These are phyloP conservation scores for Aphanomyces astaci DNA, from an alignment of 352 stramenopile genomes.

Conservation along the genomic window DNA sequence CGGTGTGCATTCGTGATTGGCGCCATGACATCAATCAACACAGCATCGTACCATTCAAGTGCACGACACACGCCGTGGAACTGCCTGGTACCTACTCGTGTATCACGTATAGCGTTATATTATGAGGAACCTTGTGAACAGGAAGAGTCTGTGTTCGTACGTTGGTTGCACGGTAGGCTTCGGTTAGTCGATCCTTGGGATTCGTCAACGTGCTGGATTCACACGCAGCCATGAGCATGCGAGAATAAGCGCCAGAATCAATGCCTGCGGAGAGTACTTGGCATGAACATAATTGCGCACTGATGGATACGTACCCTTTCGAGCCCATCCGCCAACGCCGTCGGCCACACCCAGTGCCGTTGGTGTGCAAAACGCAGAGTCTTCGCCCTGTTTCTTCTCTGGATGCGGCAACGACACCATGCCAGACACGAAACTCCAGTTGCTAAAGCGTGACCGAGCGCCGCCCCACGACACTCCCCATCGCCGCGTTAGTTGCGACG, in stretches of 20 bases:
- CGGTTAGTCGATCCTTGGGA: conserved; percentile 58
- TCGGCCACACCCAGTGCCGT: conserved; percentile 79
- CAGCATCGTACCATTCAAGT: conserved; percentile 45
- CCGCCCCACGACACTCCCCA: not conserved
- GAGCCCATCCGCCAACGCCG: conserved; percentile 78
- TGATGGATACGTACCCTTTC: conserved; percentile 39
- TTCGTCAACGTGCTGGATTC: conserved; percentile 32
- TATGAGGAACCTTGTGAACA: not conserved
- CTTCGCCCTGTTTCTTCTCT: conserved; percentile 81
- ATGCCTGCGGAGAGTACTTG: conserved; percentile 41
- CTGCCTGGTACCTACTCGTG: conserved; percentile 36
- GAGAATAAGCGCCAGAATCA: conserved; percentile 83
- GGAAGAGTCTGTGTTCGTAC: conserved; percentile 29
- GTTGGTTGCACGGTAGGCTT: conserved; percentile 55
- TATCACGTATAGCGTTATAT: no score
- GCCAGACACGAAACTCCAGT: conserved; percentile 15
- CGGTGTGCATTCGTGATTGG: no score
- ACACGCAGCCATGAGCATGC: conserved; percentile 53
- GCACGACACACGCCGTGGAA: conserved; percentile 79
- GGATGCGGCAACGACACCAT: conserved; percentile 54
- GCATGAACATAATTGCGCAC: not conserved
- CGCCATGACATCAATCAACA: not conserved
- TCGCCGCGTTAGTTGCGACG: not conserved
- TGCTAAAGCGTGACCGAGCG: not conserved
- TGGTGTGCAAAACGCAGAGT: conserved; percentile 74